phyloP scores from a whole-genome alignment of 805 yeast species.

The Candida glaebosa region DNA sequence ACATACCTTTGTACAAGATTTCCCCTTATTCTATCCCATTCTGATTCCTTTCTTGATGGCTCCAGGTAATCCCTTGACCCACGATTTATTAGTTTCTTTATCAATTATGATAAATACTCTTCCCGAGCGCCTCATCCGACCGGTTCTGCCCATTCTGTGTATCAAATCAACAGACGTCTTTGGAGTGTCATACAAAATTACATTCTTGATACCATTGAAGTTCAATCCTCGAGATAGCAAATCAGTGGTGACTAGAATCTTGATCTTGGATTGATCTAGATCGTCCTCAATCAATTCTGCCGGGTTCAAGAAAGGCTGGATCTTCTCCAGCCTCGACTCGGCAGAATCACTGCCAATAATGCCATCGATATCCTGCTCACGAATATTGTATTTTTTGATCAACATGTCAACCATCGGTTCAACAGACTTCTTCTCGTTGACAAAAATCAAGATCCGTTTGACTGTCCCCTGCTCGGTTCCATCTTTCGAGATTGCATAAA shows the following conservation, averaged over 20 bases:
- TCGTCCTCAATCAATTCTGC: slow-evolving; percentile 44
- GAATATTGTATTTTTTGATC: slow-evolving; percentile 32
- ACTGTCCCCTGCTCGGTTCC: slow-evolving; percentile 73
- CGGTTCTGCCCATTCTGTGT: slow-evolving; percentile 93
- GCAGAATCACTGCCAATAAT: slow-evolving; percentile 64
- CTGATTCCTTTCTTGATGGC: slow-evolving; percentile 50
- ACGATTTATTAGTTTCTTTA: slow-evolving; percentile 60
- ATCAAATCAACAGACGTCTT: slow-evolving; percentile 78
- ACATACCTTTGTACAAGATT: slow-evolving; percentile 7
- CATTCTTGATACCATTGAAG: slow-evolving; percentile 76
- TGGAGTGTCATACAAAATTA: slow-evolving; percentile 83
- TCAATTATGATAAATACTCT: slow-evolving; percentile 79
- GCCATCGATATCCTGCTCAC: slow-evolving; percentile 50
- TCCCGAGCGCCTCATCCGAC: slow-evolving; percentile 86
- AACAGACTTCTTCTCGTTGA: slow-evolving; percentile 69
- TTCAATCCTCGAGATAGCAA: slow-evolving; percentile 87
- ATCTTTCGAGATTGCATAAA: slow-evolving; percentile 81
- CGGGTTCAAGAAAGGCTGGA: slow-evolving; percentile 62
- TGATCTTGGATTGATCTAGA: slow-evolving; percentile 35
- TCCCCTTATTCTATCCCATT: slow-evolving; percentile 10
- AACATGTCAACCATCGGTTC: slow-evolving; percentile 54
- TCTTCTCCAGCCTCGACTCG: slow-evolving; percentile 54
- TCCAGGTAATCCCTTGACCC: slow-evolving; percentile 79
- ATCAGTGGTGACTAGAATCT: slow-evolving; percentile 84
- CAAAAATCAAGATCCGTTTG: slow-evolving; percentile 82